Evolutionary conservation across 805 yeast genomes (phyloP).

Genomic region (Candida odintsovae): DNA sequence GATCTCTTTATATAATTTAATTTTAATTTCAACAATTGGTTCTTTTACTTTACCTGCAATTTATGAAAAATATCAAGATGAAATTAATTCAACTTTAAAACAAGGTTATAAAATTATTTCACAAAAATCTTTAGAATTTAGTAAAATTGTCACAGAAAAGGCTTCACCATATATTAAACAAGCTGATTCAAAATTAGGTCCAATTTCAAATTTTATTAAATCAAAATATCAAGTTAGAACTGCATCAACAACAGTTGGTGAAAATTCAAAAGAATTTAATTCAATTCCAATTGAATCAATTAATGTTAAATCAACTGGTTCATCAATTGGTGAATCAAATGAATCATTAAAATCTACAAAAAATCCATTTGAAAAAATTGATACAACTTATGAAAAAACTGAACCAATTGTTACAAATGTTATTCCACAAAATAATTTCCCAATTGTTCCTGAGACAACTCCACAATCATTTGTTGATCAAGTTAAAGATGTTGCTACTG

Average conservation of each 20-base stretch:
- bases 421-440: slow-evolving; percentile 18
- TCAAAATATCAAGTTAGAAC: slow-evolving; percentile 54
- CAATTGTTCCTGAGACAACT: slow-evolving; percentile 28
- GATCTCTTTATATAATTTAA: slow-evolving; percentile 66
- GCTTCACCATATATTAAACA: slow-evolving; percentile 54
- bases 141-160: slow-evolving; percentile 47
- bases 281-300: no score
- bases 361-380: slow-evolving; percentile 23
- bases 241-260: slow-evolving; percentile 59
- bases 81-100: slow-evolving; percentile 63
- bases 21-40: slow-evolving; percentile 48
- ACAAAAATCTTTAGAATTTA: slow-evolving; percentile 41
- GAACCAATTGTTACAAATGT: slow-evolving; percentile 15
- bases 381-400: slow-evolving; percentile 4
- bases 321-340: slow-evolving; percentile 43
- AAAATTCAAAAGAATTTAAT: no score
- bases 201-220: slow-evolving; percentile 55
- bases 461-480: slow-evolving; percentile 17
- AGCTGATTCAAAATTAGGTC: slow-evolving; percentile 56
- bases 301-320: slow-evolving; percentile 21
- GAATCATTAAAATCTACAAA: slow-evolving; percentile 25
- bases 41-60: slow-evolving; percentile 73
- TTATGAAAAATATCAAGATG: slow-evolving; percentile 68
- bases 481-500: slow-evolving; percentile 11
- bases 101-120: slow-evolving; percentile 40